A percentile compares a stretch with the other conserved stretches of the same genome.
Conservation (phyloP, 2,329 filamentous ascomycete genomes). For the Penicillium sp. region DNA sequence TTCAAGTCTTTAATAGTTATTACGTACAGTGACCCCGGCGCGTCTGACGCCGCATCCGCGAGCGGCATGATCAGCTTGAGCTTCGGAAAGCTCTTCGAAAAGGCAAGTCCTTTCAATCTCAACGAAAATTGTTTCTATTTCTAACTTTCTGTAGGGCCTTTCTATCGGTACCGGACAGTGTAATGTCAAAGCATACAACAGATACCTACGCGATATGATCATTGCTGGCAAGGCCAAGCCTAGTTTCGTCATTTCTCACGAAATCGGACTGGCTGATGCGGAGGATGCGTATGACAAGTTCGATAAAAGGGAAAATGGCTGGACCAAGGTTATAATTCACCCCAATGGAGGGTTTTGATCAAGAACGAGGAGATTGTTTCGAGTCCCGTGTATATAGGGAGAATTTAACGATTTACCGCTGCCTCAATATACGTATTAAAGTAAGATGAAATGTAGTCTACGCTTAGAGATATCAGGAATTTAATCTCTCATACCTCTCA, state of each 20-base stretch:
- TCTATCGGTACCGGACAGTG: conserved; percentile 68
- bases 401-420: not conserved
- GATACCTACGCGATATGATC: conserved; percentile 70
- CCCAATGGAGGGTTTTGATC: conserved; percentile 59
- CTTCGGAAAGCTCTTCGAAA: conserved; percentile 73
- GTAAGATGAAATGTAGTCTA: not conserved
- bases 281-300: conserved; percentile 69
- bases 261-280: conserved; percentile 67
- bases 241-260: conserved; percentile 70
- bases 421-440: not conserved
- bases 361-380: not conserved
- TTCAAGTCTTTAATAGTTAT: not conserved
- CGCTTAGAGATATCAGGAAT: no score
- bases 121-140: not conserved
- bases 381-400: not conserved
- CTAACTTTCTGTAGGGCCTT: conserved; percentile 55
- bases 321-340: conserved; percentile 71
- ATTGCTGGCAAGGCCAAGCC: conserved; percentile 69
- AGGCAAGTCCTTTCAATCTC: conserved; percentile 49
- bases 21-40: conserved; percentile 60
- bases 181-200: conserved; percentile 72
- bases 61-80: conserved; percentile 69
- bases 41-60: conserved; percentile 64
- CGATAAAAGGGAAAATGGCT: conserved; percentile 69
- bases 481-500: no score